Percentiles rank a stretch among this genome's conserved stretches.
Conservation (phyloP, 2,329 filamentous ascomycete species). For the Ceratocystis alfenasii region DNA sequence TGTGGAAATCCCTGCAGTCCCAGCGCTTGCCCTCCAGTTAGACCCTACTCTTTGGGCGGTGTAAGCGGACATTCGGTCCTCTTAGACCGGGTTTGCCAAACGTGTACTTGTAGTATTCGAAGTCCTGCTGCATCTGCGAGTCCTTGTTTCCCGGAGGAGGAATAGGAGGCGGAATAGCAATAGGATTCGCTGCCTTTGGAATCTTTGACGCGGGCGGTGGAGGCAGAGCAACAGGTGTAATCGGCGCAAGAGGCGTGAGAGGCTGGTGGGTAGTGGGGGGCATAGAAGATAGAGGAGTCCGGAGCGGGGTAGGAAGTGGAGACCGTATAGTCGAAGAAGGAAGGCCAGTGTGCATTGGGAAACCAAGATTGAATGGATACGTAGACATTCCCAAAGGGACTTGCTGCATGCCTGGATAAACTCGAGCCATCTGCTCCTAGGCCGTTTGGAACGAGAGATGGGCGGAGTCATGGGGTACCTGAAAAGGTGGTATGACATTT, state of each 20-base stretch:
- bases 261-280: not conserved
- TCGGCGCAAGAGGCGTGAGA: constrained; percentile 6
- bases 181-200: not conserved
- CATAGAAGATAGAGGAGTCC: not conserved
- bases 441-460: constrained; percentile 1
- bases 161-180: constrained; percentile 13
- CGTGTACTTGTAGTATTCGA: constrained; percentile 22
- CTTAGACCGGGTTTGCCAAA: constrained; percentile 11
- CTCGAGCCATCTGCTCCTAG: constrained; percentile 9
- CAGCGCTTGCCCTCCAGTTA: too few species aligned
- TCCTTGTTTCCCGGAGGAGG: constrained; percentile 20
- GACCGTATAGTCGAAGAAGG: not conserved
- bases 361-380: constrained; percentile 2
- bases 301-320: not conserved
- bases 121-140: constrained; percentile 20
- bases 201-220: not conserved
- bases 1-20: too few species aligned
- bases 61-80: constrained; percentile 12
- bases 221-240: constrained; percentile 1
- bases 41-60: not conserved
- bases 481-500: not conserved
- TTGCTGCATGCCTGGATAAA: constrained; percentile 8
- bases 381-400: constrained; percentile 4
- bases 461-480: not conserved
- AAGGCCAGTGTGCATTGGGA: not conserved